phyloP scores from a whole-genome alignment of 2,329 filamentous ascomycete species.

The Aspergillus fijiensis region DNA sequence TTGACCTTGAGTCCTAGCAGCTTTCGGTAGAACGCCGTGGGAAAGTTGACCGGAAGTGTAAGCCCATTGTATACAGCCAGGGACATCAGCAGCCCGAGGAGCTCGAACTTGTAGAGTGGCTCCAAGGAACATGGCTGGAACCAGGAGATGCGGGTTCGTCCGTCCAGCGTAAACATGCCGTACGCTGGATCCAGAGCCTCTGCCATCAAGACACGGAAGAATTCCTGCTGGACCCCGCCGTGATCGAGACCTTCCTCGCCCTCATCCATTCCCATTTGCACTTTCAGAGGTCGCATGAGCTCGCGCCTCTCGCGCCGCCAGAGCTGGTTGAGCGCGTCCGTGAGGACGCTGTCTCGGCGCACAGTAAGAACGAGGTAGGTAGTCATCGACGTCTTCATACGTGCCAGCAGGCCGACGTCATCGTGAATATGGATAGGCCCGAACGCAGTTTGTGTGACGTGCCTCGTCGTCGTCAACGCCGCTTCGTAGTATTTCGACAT shows the following conservation, averaged over 20 bases:
- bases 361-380: conserved; percentile 72
- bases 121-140: conserved; percentile 81
- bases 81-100: conserved; percentile 83
- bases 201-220: conserved; percentile 80
- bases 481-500: conserved; percentile 81
- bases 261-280: conserved; percentile 76
- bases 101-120: conserved; percentile 84
- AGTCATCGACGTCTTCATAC: conserved; percentile 65
- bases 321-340: conserved; percentile 80
- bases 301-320: conserved; percentile 84
- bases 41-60: conserved; percentile 86
- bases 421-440: conserved; percentile 51
- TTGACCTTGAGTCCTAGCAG: conserved; percentile 69
- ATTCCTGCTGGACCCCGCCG: conserved; percentile 94
- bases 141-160: conserved; percentile 77
- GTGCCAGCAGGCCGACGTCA: conserved; percentile 60
- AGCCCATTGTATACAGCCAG: conserved; percentile 91
- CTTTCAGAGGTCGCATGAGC: conserved; percentile 79
- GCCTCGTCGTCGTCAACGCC: conserved; percentile 51
- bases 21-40: conserved; percentile 77
- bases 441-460: conserved; percentile 48
- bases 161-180: conserved; percentile 75
- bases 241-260: conserved; percentile 91
- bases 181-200: conserved; percentile 76
- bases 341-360: conserved; percentile 64